These are phyloP conservation scores for Tricholoma saponaceum DNA, from an alignment of 768 basidiomycete species.

Conservation along the genomic window DNA sequence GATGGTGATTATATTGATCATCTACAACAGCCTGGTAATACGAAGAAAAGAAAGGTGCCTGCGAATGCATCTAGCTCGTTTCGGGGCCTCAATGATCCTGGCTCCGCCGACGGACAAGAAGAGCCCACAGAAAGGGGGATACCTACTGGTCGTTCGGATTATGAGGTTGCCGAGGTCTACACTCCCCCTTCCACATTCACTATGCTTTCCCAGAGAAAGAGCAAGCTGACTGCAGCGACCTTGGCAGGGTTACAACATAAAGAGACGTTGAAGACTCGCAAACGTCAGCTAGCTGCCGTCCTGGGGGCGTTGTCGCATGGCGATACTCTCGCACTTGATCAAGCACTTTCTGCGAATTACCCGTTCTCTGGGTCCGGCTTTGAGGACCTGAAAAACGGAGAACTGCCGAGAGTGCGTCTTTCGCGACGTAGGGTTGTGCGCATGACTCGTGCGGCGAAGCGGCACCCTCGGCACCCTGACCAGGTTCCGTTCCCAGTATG, in stretches of 20 bases:
- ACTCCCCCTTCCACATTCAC: slow-evolving; percentile 10
- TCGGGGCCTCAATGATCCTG: slow-evolving; percentile 39
- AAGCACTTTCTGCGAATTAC: slow-evolving; percentile 59
- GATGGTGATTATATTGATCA: slow-evolving; percentile 68
- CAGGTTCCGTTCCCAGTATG: slow-evolving; percentile 43
- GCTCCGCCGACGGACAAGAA: slow-evolving; percentile 18
- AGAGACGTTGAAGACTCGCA: slow-evolving; percentile 63
- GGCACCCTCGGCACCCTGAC: slow-evolving; percentile 36
- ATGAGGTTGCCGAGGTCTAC: slow-evolving; percentile 15
- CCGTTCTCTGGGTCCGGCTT: slow-evolving; percentile 21
- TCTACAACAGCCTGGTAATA: slow-evolving; percentile 73
- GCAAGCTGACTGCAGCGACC: slow-evolving; percentile 54
- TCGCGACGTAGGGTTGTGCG: slow-evolving; percentile 54
- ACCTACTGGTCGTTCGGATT: slow-evolving; percentile 18
- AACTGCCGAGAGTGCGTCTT: slow-evolving; percentile 39
- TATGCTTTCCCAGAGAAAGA: slow-evolving; percentile 10
- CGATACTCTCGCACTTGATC: slow-evolving; percentile 73
- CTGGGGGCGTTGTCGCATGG: slow-evolving; percentile 63
- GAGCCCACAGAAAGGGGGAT: slow-evolving; percentile 23
- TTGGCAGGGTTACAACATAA: slow-evolving; percentile 73
- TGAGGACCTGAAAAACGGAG: slow-evolving; percentile 12
- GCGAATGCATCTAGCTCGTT: slow-evolving; percentile 54
- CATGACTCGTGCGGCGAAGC: slow-evolving; percentile 41
- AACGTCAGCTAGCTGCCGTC: slow-evolving; percentile 67
- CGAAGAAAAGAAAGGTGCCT: slow-evolving; percentile 87